Conservation (phyloP, 495 filamentous ascomycete genomes). For the Parachaetomium inaequale region DNA sequence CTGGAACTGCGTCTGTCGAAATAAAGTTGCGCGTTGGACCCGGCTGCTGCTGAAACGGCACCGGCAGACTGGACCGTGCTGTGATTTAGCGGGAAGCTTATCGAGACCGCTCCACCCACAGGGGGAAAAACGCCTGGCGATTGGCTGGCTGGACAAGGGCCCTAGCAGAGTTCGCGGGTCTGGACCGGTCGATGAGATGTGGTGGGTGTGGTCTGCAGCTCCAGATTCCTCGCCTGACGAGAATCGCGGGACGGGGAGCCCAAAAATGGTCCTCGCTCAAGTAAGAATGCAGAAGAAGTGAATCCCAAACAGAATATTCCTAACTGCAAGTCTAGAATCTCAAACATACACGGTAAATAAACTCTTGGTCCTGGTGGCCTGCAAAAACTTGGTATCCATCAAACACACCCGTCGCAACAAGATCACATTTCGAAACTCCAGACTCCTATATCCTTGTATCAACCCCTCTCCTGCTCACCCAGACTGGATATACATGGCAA, state of each 20-base stretch:
- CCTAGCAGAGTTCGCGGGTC: background rate
- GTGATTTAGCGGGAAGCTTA: constrained; percentile 19
- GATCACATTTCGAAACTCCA: constrained; percentile 3
- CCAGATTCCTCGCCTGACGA: no score
- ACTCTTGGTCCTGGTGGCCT: background rate
- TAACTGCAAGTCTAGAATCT: no score
- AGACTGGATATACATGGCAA: constrained; percentile 10
- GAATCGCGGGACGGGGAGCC: no score
- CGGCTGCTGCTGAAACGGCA: background rate
- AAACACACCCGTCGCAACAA: background rate
- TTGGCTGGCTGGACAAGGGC: background rate
- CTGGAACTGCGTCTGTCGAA: constrained; percentile 9
- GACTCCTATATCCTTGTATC: background rate
- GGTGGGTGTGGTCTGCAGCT: no score
- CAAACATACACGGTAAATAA: background rate
- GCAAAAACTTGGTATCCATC: constrained; percentile 16
- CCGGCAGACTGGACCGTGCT: constrained; percentile 10
- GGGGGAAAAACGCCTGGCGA: background rate
- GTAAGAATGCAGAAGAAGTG: background rate
- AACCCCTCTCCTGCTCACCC: background rate
- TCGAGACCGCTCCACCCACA: background rate
- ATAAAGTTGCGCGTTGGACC: constrained; percentile 17
- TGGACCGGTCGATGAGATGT: constrained; percentile 13
- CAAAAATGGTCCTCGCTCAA: no score
- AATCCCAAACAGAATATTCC: no score